Evolutionary conservation across 2,329 filamentous ascomycete genomes (phyloP).

Genomic region (Bretziella fagacearum): DNA sequence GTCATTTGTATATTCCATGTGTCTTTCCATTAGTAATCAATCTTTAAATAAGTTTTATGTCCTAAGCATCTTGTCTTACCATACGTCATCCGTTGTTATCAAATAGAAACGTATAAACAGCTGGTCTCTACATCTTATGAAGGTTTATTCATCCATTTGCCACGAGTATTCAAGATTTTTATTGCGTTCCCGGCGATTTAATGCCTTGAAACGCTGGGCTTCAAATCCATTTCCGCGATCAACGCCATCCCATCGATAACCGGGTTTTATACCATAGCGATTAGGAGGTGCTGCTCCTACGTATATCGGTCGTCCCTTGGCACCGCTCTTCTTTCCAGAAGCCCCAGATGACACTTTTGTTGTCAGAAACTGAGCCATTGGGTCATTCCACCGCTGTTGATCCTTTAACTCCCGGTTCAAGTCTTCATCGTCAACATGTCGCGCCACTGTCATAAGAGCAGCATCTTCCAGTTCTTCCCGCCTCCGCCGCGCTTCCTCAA

Average conservation of each 20-base stretch:
- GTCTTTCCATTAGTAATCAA: no score
- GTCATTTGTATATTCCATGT: no score
- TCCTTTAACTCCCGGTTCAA: conserved; percentile 72
- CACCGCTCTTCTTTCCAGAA: conserved; percentile 19
- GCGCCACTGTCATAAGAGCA: conserved; percentile 61
- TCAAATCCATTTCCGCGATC: conserved; percentile 91
- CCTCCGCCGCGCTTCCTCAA: conserved; percentile 45
- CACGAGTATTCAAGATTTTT: conserved; percentile 77
- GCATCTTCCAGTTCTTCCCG: conserved; percentile 61
- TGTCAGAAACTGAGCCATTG: conserved; percentile 63
- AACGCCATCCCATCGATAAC: conserved; percentile 92
- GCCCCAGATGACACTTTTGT: conserved; percentile 26
- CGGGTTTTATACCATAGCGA: conserved; percentile 81
- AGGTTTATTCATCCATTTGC: conserved; percentile 75
- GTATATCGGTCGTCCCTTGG: conserved; percentile 47
- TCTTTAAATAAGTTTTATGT: no score
- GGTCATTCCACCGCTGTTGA: conserved; percentile 77
- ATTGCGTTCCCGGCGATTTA: conserved; percentile 60
- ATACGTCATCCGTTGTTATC: background rate
- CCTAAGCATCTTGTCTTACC: no score
- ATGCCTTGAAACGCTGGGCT: conserved; percentile 74
- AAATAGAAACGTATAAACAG: background rate
- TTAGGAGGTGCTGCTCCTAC: conserved; percentile 70
- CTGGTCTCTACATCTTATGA: background rate
- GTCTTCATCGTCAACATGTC: conserved; percentile 67